Evolutionary conservation across 805 yeast species (phyloP).

Genomic region (Candida wancherniae): DNA sequence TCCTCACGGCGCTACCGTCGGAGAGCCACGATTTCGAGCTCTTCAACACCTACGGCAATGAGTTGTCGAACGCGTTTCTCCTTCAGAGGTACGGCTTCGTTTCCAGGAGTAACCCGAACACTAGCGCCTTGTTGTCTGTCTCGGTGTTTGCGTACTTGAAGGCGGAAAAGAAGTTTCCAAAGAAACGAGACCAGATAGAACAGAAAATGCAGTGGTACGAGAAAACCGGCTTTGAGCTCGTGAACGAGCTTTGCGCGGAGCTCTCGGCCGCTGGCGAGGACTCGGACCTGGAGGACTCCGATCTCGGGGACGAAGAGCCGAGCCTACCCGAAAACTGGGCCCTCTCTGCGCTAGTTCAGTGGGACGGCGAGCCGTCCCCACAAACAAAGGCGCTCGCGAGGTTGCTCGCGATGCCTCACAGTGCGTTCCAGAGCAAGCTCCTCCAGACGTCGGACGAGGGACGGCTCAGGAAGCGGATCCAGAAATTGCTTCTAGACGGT

Average conservation of each 20-base stretch:
- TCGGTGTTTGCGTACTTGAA: slow-evolving; percentile 39
- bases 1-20: slow-evolving; percentile 39
- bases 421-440: slow-evolving; percentile 22
- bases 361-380: slow-evolving; percentile 41
- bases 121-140: slow-evolving; percentile 52
- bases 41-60: slow-evolving; percentile 77
- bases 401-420: slow-evolving; percentile 24
- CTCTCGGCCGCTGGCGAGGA: background rate
- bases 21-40: slow-evolving; percentile 50
- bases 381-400: slow-evolving; percentile 27
- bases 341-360: slow-evolving; percentile 34
- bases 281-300: slow-evolving; percentile 2
- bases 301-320: background rate
- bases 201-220: slow-evolving; percentile 48
- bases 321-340: slow-evolving; percentile 40
- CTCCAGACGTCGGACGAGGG: slow-evolving; percentile 18
- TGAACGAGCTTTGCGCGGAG: slow-evolving; percentile 20
- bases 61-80: slow-evolving; percentile 57
- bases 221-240: slow-evolving; percentile 37
- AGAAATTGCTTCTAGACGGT: slow-evolving; percentile 16
- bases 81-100: slow-evolving; percentile 79
- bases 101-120: slow-evolving; percentile 43
- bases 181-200: slow-evolving; percentile 30
- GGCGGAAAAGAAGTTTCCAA: slow-evolving; percentile 14
- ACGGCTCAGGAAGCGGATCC: slow-evolving; percentile 18